Conservation (phyloP, 208 protist species). For the Crithidia thermophila region DNA sequence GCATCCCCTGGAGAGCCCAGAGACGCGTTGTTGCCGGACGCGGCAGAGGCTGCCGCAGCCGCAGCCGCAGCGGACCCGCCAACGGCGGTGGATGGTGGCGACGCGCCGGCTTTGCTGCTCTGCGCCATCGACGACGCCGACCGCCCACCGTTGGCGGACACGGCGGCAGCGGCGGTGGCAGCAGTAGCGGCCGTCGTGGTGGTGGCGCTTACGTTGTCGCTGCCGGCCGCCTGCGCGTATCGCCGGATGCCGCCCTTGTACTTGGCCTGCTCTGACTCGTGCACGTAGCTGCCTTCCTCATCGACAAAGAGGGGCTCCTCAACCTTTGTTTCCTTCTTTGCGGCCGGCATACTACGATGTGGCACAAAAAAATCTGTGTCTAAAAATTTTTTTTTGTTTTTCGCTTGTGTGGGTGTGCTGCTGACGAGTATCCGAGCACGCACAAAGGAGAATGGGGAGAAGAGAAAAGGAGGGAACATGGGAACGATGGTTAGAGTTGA, state of each 20-base stretch:
- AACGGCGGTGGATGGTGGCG: neutral
- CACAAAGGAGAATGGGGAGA: too few species aligned
- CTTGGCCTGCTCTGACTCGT: conserved; percentile 57
- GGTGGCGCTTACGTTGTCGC: neutral
- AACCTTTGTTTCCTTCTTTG: conserved; percentile 76
- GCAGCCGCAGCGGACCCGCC: neutral
- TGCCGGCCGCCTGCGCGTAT: conserved; percentile 15
- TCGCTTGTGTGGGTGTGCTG: neutral
- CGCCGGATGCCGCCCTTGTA: conserved; percentile 75
- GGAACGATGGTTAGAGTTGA: too few species aligned
- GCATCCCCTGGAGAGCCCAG: too few species aligned
- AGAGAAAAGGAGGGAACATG: too few species aligned
- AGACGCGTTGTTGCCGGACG: too few species aligned
- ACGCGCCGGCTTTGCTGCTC: neutral
- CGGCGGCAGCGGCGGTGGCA: conserved; percentile 2
- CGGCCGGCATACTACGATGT: conserved; percentile 71
- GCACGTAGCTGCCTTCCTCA: conserved; percentile 69
- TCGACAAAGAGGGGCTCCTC: conserved; percentile 83
- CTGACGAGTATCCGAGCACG: too few species aligned
- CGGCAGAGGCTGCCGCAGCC: neutral
- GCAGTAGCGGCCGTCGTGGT: neutral
- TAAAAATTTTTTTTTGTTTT: neutral
- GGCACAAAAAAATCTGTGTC: too few species aligned
- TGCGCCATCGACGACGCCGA: too few species aligned
- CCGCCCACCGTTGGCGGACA: neutral